Conservation (phyloP, 2,329 filamentous ascomycete species). For the Penicillium brasilianum region DNA sequence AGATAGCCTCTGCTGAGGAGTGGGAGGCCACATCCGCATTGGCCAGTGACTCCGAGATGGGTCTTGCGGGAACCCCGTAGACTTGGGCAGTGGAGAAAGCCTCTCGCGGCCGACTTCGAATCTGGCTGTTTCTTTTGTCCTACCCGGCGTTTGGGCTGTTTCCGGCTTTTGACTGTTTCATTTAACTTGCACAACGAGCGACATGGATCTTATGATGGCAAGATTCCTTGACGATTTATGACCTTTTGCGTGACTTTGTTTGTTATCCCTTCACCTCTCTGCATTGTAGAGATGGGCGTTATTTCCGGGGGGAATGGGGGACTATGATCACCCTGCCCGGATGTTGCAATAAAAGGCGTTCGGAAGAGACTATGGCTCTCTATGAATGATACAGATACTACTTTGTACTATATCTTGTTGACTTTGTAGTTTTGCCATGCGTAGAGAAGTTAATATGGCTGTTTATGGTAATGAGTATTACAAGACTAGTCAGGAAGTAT, state of each 20-base stretch:
- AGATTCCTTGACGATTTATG: conserved; percentile 22
- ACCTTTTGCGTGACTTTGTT: conserved; percentile 11
- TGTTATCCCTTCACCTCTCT: conserved; percentile 1
- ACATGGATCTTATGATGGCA: conserved; percentile 16
- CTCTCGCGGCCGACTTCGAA: neutral
- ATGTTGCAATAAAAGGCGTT: conserved; percentile 16
- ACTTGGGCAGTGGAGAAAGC: neutral
- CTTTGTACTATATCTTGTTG: neutral
- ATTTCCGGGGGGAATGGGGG: neutral
- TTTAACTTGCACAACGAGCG: conserved; percentile 17
- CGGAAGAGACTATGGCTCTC: conserved; percentile 14
- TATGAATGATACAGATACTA: neutral
- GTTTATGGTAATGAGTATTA: neutral
- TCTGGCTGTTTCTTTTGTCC: conserved; percentile 1
- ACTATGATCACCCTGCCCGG: neutral
- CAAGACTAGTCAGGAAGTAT: neutral
- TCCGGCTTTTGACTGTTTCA: conserved; percentile 11
- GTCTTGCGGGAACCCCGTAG: conserved; percentile 44
- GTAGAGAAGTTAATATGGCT: neutral
- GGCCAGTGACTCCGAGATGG: conserved; percentile 49
- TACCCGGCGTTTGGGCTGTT: neutral
- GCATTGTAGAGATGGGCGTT: conserved; percentile 9
- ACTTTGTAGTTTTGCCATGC: neutral
- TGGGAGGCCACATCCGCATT: conserved; percentile 50
- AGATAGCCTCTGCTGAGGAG: conserved; percentile 47